Conservation (phyloP, 441 rosid genomes). For the Adansonia gregorii region DNA sequence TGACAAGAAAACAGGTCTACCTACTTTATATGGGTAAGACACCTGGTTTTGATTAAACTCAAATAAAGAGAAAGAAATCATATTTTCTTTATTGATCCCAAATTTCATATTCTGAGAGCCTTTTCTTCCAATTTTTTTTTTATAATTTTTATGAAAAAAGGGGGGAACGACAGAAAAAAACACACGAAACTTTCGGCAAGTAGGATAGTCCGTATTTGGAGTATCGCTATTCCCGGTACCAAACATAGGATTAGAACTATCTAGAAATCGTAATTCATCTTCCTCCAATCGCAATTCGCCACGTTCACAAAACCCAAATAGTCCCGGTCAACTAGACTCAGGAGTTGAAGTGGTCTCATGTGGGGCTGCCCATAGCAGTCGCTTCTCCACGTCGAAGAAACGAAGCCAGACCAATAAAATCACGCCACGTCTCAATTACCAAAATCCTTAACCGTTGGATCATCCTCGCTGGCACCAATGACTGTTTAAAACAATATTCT, state of each 20-base stretch:
- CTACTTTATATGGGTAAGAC: too few species aligned
- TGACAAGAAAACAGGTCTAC: too few species aligned
- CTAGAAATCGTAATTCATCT: background rate
- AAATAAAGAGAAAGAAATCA: too few species aligned
- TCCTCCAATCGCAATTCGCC: background rate
- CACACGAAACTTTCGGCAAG: background rate
- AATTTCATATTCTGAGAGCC: background rate
- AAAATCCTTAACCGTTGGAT: slow-evolving; percentile 32
- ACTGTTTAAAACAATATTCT: slow-evolving; percentile 29
- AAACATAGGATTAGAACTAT: background rate
- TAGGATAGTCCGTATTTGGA: background rate
- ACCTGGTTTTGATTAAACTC: too few species aligned
- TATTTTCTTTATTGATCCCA: too few species aligned
- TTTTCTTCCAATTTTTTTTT: too few species aligned
- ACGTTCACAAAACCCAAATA: background rate
- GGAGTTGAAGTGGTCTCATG: slow-evolving; percentile 19
- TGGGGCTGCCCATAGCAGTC: slow-evolving; percentile 32
- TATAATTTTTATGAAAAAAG: too few species aligned
- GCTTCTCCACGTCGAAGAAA: slow-evolving; percentile 60
- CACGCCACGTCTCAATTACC: slow-evolving; percentile 24
- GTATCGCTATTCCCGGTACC: background rate
- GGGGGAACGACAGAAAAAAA: too few species aligned
- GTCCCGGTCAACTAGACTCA: slow-evolving; percentile 16
- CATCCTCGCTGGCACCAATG: slow-evolving; percentile 40
- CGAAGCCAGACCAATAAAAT: slow-evolving; percentile 34